Percentiles rank a stretch among this genome's conserved stretches.
Evolutionary conservation across 2,329 filamentous ascomycete species (phyloP).

Genomic region (Fusarium robinianum): DNA sequence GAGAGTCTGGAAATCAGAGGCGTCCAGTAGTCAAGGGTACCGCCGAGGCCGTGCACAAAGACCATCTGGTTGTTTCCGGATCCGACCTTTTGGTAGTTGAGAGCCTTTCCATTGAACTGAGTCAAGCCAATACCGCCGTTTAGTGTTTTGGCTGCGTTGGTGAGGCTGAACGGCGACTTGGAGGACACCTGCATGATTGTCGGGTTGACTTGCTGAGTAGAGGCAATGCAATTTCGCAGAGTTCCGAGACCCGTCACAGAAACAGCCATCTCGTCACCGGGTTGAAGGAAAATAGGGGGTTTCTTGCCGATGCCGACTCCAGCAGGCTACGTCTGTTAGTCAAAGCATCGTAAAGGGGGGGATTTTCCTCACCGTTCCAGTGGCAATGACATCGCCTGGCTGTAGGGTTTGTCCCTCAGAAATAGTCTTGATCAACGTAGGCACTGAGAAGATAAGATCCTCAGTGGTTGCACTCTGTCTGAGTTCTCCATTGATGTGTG

Average conservation of each 20-base stretch:
- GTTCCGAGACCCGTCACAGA: conserved; percentile 31
- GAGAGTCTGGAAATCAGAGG: conserved; percentile 48
- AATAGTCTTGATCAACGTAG: conserved; percentile 47
- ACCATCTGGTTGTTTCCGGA: conserved; percentile 41
- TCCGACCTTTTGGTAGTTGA: conserved; percentile 45
- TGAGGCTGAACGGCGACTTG: conserved; percentile 10
- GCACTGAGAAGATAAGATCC: conserved; percentile 52
- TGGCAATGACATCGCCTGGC: conserved; percentile 52
- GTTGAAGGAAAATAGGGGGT: conserved; percentile 44
- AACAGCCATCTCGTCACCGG: conserved; percentile 48
- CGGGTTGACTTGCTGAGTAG: not conserved
- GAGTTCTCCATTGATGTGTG: conserved; percentile 52
- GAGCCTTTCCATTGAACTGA: conserved; percentile 45
- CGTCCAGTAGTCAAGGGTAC: conserved; percentile 48
- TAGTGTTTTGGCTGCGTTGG: conserved; percentile 24
- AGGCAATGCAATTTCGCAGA: conserved; percentile 20
- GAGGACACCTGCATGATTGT: not conserved
- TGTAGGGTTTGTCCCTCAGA: conserved; percentile 50
- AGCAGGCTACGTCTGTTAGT: conserved; percentile 34
- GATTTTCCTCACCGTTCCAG: conserved; percentile 41
- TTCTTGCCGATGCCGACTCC: conserved; percentile 53
- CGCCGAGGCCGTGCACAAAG: conserved; percentile 61
- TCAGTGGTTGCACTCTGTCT: conserved; percentile 50
- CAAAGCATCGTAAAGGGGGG: not conserved
- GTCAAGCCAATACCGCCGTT: conserved; percentile 38